These are phyloP conservation scores for Termitomyces sp. DNA, from an alignment of 768 basidiomycete genomes.

Conservation along the genomic window DNA sequence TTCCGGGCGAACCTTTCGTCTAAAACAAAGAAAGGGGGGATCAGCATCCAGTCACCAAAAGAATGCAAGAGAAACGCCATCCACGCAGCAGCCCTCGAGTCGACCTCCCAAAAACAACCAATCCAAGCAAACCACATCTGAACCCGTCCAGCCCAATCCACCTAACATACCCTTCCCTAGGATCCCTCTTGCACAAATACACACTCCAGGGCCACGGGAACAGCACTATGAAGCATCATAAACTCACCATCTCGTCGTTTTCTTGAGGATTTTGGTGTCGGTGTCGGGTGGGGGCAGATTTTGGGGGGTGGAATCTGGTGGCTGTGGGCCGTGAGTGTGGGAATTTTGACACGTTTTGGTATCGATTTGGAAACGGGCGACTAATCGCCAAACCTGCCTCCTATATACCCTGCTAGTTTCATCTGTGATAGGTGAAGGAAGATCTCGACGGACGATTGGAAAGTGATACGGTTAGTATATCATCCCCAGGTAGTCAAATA, in stretches of 20 bases:
- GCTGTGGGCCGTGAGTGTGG: constrained; percentile 9
- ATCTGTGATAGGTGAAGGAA: too few species aligned
- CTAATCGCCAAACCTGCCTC: too few species aligned
- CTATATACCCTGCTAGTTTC: too few species aligned
- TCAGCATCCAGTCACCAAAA: constrained; percentile 12
- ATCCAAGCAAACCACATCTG: background rate
- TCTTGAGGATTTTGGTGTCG: constrained; percentile 27
- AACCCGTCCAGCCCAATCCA: background rate
- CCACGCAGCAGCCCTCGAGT: background rate
- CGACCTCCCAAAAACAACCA: background rate
- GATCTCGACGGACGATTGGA: too few species aligned
- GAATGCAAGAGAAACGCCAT: background rate
- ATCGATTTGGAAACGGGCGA: background rate
- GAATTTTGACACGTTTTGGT: constrained; percentile 8
- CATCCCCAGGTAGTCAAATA: too few species aligned
- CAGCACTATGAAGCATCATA: constrained; percentile 13
- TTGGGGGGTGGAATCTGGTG: constrained; percentile 1
- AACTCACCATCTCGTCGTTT: constrained; percentile 41
- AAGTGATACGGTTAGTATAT: too few species aligned
- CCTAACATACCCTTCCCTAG: constrained; percentile 5
- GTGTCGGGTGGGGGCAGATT: constrained; percentile 16
- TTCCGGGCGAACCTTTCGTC: constrained; percentile 75
- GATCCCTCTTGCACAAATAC: constrained; percentile 6
- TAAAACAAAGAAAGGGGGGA: constrained; percentile 24
- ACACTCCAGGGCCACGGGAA: constrained; percentile 7